These are phyloP conservation scores for Trypanosoma vivax DNA, from an alignment of 208 protist species.

Conservation along the genomic window DNA sequence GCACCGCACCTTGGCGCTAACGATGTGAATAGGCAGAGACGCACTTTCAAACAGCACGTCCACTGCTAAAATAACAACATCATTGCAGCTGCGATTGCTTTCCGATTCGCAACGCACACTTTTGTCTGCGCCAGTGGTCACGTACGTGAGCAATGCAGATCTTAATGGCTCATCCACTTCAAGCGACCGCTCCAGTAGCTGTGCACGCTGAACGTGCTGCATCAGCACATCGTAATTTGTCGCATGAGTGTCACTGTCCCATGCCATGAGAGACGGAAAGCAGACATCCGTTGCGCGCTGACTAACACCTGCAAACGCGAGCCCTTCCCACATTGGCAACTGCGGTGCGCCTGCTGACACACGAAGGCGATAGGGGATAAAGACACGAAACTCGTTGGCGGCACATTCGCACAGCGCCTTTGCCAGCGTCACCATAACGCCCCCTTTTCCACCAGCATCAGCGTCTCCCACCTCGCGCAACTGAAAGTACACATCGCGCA, in stretches of 20 bases:
- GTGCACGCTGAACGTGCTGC: slow-evolving; percentile 33
- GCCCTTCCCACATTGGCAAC: slow-evolving; percentile 15
- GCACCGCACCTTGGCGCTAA: slow-evolving; percentile 65
- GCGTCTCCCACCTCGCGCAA: not conserved
- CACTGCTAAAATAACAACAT: slow-evolving; percentile 53
- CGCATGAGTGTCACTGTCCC: slow-evolving; percentile 59
- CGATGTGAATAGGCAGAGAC: slow-evolving; percentile 58
- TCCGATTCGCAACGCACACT: too few species aligned
- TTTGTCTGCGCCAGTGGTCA: too few species aligned
- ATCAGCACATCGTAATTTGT: slow-evolving; percentile 34
- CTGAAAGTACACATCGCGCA: slow-evolving; percentile 60
- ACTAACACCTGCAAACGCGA: slow-evolving; percentile 38
- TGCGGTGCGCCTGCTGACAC: not conserved
- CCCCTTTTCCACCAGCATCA: not conserved
- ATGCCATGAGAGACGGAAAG: slow-evolving; percentile 65
- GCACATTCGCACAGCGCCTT: slow-evolving; percentile 39
- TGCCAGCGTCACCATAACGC: slow-evolving; percentile 55
- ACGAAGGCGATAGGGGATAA: slow-evolving; percentile 52
- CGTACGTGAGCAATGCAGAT: slow-evolving; percentile 9
- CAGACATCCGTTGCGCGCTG: slow-evolving; percentile 78
- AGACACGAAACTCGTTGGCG: slow-evolving; percentile 59
- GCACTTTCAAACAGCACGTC: slow-evolving; percentile 69
- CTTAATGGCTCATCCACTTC: slow-evolving; percentile 21
- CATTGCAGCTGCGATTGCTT: not conserved
- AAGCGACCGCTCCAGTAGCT: slow-evolving; percentile 38